A percentile compares a stretch with the other conserved stretches of the same genome.
Conservation (phyloP, 2,329 filamentous ascomycete genomes). For the Sporothrix phasma region DNA sequence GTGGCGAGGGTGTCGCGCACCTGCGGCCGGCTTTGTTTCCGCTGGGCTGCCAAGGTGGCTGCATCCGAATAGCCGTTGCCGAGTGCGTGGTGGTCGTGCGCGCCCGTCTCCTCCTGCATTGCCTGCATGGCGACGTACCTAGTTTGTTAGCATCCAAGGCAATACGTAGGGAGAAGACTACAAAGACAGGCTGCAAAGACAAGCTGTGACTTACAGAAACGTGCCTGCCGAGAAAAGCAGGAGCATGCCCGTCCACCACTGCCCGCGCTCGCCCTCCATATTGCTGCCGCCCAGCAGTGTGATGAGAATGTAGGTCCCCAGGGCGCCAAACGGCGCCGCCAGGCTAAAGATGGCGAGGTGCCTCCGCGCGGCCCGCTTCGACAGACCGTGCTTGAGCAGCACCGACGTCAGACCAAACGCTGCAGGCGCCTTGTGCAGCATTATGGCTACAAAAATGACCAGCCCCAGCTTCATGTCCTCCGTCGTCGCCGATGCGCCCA, state of each 20-base stretch:
- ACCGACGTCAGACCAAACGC: conserved; percentile 91
- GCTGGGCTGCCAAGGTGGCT: conserved; percentile 31
- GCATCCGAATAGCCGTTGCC: conserved; percentile 47
- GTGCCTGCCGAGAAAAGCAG: conserved; percentile 93
- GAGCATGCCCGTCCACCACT: conserved; percentile 87
- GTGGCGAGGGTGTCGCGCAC: conserved; percentile 62
- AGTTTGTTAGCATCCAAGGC: background rate
- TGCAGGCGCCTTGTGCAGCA: conserved; percentile 94
- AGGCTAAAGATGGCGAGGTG: conserved; percentile 88
- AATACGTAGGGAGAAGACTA: background rate
- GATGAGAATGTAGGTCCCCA: conserved; percentile 73
- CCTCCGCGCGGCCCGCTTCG: conserved; percentile 71
- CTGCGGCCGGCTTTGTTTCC: conserved; percentile 46
- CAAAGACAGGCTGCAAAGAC: background rate
- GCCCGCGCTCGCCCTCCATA: conserved; percentile 49
- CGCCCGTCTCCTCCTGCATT: conserved; percentile 67
- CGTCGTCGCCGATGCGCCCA: conserved; percentile 78
- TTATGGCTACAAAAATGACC: conserved; percentile 90
- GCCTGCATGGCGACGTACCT: conserved; percentile 98
- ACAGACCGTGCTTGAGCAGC: conserved; percentile 79
- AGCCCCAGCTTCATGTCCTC: conserved; percentile 68
- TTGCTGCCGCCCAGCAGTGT: conserved; percentile 55
- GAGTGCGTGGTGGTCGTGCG: conserved; percentile 38
- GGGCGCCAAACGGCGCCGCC: conserved; percentile 76
- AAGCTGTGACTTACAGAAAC: conserved; percentile 60